Conservation (phyloP, 2,329 filamentous ascomycete genomes). For the Ilyonectria sp. region DNA sequence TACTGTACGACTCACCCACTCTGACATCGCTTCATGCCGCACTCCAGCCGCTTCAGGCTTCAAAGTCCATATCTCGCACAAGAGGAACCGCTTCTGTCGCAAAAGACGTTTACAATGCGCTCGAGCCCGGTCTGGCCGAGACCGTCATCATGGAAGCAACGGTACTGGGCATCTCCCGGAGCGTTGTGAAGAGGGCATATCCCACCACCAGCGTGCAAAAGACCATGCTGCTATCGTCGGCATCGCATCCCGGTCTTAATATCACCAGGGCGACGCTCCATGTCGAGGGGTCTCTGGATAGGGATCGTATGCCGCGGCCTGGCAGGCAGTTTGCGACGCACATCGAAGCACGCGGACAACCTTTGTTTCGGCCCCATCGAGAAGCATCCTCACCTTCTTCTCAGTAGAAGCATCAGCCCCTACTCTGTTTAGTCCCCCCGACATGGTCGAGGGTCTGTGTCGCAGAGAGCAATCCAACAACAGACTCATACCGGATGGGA, state of each 20-base stretch:
- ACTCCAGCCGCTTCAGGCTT: slow-evolving; percentile 13
- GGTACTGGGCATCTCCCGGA: neutral
- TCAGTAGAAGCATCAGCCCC: too few species aligned
- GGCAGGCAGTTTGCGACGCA: too few species aligned
- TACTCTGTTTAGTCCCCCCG: too few species aligned
- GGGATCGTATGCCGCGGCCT: too few species aligned
- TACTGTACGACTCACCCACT: slow-evolving; percentile 8
- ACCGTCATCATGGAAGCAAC: neutral
- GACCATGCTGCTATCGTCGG: neutral
- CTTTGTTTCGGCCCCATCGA: too few species aligned
- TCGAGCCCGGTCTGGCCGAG: neutral
- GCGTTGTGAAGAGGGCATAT: neutral
- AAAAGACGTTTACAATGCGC: neutral
- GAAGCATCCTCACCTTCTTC: too few species aligned
- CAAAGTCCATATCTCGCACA: neutral
- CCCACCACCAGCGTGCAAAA: neutral
- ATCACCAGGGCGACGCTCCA: too few species aligned
- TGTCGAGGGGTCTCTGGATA: too few species aligned
- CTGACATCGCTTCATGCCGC: slow-evolving; percentile 13
- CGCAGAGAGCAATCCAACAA: slow-evolving; percentile 1
- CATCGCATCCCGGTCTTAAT: neutral
- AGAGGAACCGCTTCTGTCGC: neutral
- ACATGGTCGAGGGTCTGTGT: too few species aligned
- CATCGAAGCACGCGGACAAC: too few species aligned
- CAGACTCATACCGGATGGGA: neutral